Evolutionary conservation across 1,284 basidiomycete genomes (phyloP), one percentile per base, ranked within the genome.

Genomic region (Sphaerobolus stellatus): DNA sequence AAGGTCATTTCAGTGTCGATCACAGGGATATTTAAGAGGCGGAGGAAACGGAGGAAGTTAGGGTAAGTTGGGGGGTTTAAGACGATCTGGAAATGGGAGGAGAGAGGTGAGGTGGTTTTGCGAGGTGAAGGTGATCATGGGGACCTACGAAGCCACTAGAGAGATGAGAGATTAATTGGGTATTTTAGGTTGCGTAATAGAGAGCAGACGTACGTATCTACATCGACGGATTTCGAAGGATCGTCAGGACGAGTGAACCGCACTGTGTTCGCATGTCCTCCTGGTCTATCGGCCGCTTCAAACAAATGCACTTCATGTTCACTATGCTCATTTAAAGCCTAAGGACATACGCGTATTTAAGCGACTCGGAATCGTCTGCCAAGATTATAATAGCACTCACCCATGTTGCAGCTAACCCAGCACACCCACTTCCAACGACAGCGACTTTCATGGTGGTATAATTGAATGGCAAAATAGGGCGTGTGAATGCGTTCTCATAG

Each of bases 181-280:
- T 20, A 11, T 16, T 13, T 27, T 33, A 20, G 18, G 9, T 27
- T 24, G 27, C 38, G 36, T n/a, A 48, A 28, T 6, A 11, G 20
- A 7, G 27, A 25, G 40, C 11, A 9, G 30, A 78, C 84, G 57
- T 72, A 88, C 82, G 84, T 86, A 69, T 91, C 89, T 4, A 90
- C 87, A 47, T 80, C 74, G 2, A 84, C 75, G 7, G 70, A 67
- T 48, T 77, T 67, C 16, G 68, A 49, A 14, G 64, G 52, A 50
- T 76, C 70, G 47, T 74, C 70, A 28, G 72, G 75, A 41, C 68
- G 72, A 11, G 63, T 68, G 65, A 84, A 91, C 16, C 66, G 67
- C 13, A 90, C 83, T 0, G 90, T 92, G 64, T 93, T 86, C 16
- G 89, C 87, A 67, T 94, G 90, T 2, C 90, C 90, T 20, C 91